Evolutionary conservation across 192 early-diverging fungal genomes (phyloP), one percentile per base, ranked within the genome.

Genomic region (Backusella australiensis): DNA sequence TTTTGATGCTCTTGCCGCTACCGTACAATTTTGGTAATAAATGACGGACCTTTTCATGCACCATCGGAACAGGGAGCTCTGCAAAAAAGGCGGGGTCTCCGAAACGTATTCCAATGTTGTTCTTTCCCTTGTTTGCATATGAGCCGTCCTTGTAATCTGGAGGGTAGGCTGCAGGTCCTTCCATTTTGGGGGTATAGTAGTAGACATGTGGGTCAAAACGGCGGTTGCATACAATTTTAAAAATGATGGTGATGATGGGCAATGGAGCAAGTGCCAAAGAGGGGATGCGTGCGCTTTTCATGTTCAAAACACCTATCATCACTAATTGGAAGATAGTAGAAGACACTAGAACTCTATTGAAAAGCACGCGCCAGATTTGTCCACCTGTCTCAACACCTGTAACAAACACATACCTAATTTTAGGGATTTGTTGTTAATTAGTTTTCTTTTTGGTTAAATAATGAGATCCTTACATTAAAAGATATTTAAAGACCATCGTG

Each of bases 301-400:
- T 84, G 82, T 87, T 91, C 75, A 88, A 81, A 15, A 91, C 84
- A 41, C 87, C 85, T 39, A 93, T 82, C 80, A 93, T 86, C 41
- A 89, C 88, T 9, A 90, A 23, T 77, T 94, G 93, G 81, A 90
- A 93, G 29, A 92, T 80, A 14, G 91, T 56, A 67, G 88, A 80
- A n/a, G 91, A 89, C 7, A 82, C 76, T 1, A 94, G 44, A 52
- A 93, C 79, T n/a, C 93, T 87, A 72, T 94, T 91, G 76, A 92
- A 87, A 35, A 91, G 78, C 26, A 86, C 83, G 9, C 91, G 88
- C 90, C 91, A 93, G 81, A 93, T 91, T 32, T 84, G 85, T 39
- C 93, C 93, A 29, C 86, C 92, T 0, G 91, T 92, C 49, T 94
- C 90, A 46, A 90, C 78, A 65, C 84, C 83, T 23, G 93, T 94